Evolutionary conservation across 73 alveolate genomes (phyloP).

Genomic region (Tetrahymena malaccensis): DNA sequence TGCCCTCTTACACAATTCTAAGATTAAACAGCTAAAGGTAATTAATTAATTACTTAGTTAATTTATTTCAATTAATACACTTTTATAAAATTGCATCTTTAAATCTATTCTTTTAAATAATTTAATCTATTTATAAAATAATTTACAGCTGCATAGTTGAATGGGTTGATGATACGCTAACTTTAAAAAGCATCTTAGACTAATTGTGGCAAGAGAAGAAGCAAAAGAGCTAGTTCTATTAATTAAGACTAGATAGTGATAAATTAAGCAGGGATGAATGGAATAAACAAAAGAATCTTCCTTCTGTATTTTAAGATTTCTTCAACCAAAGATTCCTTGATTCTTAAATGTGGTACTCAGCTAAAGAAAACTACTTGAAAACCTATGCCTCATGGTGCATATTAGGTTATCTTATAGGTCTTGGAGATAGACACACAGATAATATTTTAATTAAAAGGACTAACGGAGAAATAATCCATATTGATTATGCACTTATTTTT

Average conservation of each 20-base stretch:
- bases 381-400: slow-evolving; percentile 93
- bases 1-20: background rate
- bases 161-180: slow-evolving; percentile 65
- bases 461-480: slow-evolving; percentile 83
- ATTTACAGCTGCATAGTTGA: slow-evolving; percentile 51
- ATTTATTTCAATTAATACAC: no score
- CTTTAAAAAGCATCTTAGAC: slow-evolving; percentile 47
- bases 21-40: background rate
- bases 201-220: slow-evolving; percentile 42
- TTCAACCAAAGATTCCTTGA: slow-evolving; percentile 59
- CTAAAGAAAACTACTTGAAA: slow-evolving; percentile 69
- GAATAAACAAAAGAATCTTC: slow-evolving; percentile 51
- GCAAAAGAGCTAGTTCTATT: slow-evolving; percentile 22
- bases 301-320: slow-evolving; percentile 65
- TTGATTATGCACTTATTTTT: slow-evolving; percentile 94
- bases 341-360: slow-evolving; percentile 78
- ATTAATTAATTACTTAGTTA: background rate
- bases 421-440: slow-evolving; percentile 96
- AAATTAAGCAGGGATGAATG: slow-evolving; percentile 48
- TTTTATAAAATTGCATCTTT: no score
- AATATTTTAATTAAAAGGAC: slow-evolving; percentile 70
- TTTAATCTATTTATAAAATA: no score
- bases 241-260: background rate
- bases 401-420: slow-evolving; percentile 84
- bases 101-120: no score